A percentile compares a stretch with the other conserved stretches of the same genome.
Conservation (phyloP, 352 stramenopile species). For the Plasmopara muralis region DNA sequence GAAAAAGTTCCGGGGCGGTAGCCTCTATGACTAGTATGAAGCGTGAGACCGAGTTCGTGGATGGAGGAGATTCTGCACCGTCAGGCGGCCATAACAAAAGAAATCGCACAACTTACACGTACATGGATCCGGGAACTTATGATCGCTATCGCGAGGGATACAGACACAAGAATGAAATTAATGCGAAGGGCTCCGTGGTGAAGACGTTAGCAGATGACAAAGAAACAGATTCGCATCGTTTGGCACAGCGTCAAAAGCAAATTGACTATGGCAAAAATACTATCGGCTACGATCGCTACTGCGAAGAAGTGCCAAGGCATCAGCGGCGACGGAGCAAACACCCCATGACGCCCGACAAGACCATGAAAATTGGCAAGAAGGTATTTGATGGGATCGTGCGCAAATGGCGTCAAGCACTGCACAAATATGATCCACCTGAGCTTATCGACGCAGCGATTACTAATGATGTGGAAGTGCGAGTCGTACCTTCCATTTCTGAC, state of each 20-base stretch:
- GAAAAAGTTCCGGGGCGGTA: too few relatives aligned
- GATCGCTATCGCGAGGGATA: too few relatives aligned
- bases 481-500: not conserved
- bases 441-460: slow-evolving; percentile 19
- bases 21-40: too few relatives aligned
- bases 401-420: slow-evolving; percentile 72
- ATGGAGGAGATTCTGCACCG: too few relatives aligned
- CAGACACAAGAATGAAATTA: too few relatives aligned
- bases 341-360: slow-evolving; percentile 79
- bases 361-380: slow-evolving; percentile 67
- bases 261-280: slow-evolving; percentile 92
- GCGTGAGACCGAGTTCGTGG: too few relatives aligned
- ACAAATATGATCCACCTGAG: slow-evolving; percentile 76
- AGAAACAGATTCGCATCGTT: slow-evolving; percentile 70
- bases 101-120: too few relatives aligned
- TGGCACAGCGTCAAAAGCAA: slow-evolving; percentile 89
- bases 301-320: slow-evolving; percentile 45
- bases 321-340: slow-evolving; percentile 39
- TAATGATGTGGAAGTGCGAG: not conserved
- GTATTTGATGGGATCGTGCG: slow-evolving; percentile 74
- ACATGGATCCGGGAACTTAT: too few relatives aligned
- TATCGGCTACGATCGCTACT: slow-evolving; percentile 86
- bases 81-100: too few relatives aligned
- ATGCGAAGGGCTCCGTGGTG: slow-evolving; percentile 1
- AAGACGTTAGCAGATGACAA: slow-evolving; percentile 26